These are phyloP conservation scores for Hyparrhenia diplandra DNA, from an alignment of 176 grass and related monocot species.

Conservation along the genomic window DNA sequence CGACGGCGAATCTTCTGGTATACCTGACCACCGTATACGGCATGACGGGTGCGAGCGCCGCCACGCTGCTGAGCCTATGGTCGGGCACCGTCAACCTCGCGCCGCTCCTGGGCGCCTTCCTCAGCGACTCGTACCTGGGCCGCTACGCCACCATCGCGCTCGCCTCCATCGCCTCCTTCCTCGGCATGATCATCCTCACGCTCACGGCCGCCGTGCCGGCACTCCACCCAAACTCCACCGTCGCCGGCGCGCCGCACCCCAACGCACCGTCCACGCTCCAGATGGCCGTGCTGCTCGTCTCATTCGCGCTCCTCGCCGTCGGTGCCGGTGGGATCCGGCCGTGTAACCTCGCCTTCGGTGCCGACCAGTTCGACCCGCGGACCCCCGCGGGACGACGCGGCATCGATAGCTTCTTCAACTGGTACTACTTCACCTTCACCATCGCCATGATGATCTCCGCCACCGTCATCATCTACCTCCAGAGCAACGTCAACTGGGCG, in stretches of 20 bases:
- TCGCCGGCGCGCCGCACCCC: background rate
- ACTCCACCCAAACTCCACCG: slow-evolving; percentile 21
- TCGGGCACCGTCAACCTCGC: slow-evolving; percentile 53
- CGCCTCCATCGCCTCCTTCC: slow-evolving; percentile 47
- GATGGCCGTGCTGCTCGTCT: slow-evolving; percentile 32
- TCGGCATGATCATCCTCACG: slow-evolving; percentile 73
- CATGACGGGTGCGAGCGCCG: slow-evolving; percentile 40
- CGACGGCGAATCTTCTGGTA: slow-evolving; percentile 59
- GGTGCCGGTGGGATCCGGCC: slow-evolving; percentile 79
- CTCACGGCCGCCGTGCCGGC: slow-evolving; percentile 50
- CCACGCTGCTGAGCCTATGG: slow-evolving; percentile 53
- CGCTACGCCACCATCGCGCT: slow-evolving; percentile 61
- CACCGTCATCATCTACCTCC: slow-evolving; percentile 78
- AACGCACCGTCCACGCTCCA: background rate
- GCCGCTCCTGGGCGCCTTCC: slow-evolving; percentile 62
- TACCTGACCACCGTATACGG: slow-evolving; percentile 79
- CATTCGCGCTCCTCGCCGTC: slow-evolving; percentile 42
- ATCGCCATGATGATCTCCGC: slow-evolving; percentile 56
- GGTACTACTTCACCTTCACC: slow-evolving; percentile 79
- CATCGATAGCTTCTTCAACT: slow-evolving; percentile 78
- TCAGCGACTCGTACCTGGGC: slow-evolving; percentile 73
- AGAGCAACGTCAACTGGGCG: slow-evolving; percentile 64
- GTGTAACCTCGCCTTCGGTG: slow-evolving; percentile 77
- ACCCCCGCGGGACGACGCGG: background rate
- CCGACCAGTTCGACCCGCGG: slow-evolving; percentile 69